Percentiles rank a stretch among this genome's conserved stretches.
phyloP scores from a whole-genome alignment of 345 rosid genomes.

The Citrus reticulata region DNA sequence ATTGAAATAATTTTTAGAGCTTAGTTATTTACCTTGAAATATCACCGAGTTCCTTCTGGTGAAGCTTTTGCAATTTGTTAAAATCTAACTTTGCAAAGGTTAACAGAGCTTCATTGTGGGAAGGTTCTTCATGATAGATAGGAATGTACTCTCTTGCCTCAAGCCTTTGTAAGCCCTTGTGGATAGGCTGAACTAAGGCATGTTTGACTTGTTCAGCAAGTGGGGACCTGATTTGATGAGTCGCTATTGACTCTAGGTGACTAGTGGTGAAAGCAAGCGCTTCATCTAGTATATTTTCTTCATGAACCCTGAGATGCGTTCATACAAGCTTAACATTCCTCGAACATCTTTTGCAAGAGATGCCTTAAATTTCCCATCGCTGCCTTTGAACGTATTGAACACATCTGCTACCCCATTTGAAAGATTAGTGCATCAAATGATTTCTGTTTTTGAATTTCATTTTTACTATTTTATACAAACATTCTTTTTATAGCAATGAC shows the following conservation, averaged over 20 bases:
- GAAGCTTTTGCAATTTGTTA: slow-evolving; percentile 28
- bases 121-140: slow-evolving; percentile 13
- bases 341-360: neutral
- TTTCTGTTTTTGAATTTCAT: no score
- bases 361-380: slow-evolving; percentile 10
- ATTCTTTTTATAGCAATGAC: no score
- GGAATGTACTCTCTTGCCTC: slow-evolving; percentile 24
- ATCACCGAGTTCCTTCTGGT: slow-evolving; percentile 30
- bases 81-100: slow-evolving; percentile 29
- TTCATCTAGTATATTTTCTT: slow-evolving; percentile 33
- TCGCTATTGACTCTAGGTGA: slow-evolving; percentile 8
- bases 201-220: slow-evolving; percentile 11
- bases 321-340: slow-evolving; percentile 39
- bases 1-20: neutral
- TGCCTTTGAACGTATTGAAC: slow-evolving; percentile 20
- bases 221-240: neutral
- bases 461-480: no score
- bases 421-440: no score
- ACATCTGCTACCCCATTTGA: slow-evolving; percentile 16
- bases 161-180: slow-evolving; percentile 17
- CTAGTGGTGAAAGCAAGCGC: slow-evolving; percentile 30
- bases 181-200: neutral
- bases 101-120: slow-evolving; percentile 10
- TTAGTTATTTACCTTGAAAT: slow-evolving; percentile 6
- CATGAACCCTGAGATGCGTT: slow-evolving; percentile 29